These are phyloP conservation scores for Quercus dentata DNA, from an alignment of 306 rosid genomes.

Conservation along the genomic window DNA sequence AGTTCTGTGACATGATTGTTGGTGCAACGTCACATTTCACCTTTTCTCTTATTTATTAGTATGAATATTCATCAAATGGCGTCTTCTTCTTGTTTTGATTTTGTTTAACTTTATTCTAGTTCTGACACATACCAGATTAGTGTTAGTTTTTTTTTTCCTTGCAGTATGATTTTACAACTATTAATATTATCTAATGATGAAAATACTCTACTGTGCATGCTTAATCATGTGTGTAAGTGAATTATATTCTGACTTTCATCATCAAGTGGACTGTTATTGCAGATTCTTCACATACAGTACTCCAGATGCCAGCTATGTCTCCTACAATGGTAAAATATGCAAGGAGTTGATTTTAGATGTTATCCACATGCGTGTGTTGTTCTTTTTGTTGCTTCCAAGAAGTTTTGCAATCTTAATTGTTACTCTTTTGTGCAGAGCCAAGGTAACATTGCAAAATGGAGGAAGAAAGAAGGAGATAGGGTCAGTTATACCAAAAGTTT, in stretches of 20 bases:
- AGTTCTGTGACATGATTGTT: neutral
- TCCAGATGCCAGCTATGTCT: slow-evolving; percentile 93
- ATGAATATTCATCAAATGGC: neutral
- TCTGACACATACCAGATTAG: neutral
- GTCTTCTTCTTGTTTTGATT: neutral
- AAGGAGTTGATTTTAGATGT: slow-evolving; percentile 1
- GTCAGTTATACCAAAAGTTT: slow-evolving; percentile 42
- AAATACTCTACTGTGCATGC: slow-evolving; percentile 15
- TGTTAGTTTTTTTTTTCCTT: neutral
- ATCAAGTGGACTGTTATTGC: slow-evolving; percentile 23
- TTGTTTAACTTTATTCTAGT: neutral
- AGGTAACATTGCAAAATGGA: slow-evolving; percentile 92
- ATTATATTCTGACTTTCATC: slow-evolving; percentile 22
- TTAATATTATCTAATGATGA: neutral
- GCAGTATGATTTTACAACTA: neutral
- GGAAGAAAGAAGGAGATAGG: slow-evolving; percentile 95
- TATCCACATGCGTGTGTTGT: slow-evolving; percentile 6
- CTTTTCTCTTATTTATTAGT: neutral
- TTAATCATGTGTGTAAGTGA: neutral
- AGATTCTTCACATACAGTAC: slow-evolving; percentile 67
- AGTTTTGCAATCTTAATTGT: slow-evolving; percentile 21
- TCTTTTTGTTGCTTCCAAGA: slow-evolving; percentile 18
- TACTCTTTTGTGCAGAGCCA: slow-evolving; percentile 57
- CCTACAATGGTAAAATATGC: slow-evolving; percentile 87
- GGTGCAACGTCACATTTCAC: neutral